Base-by-base conservation (phyloP, 1,139 yeast species). In the Wickerhamomyces sp. region DNA sequence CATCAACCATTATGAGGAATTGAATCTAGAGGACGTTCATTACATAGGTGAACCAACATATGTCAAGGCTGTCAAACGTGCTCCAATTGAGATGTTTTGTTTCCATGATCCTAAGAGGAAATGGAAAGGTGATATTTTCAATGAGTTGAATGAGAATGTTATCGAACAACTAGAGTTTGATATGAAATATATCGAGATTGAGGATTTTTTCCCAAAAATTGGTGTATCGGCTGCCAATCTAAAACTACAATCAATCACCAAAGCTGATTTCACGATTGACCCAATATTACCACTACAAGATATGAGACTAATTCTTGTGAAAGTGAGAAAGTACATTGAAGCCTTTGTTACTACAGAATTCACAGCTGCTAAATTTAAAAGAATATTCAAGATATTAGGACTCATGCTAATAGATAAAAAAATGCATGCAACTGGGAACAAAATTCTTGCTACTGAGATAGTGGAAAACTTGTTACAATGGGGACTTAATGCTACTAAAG, bases 361-460 rank as follows among this genome's bases (percentile, higher is more conserved):
- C 34, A 14, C 31, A 4, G 14, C 26, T 1, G 33, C 29, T 0
- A 31, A 35, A 7, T 52, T 48, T 35, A 14, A 30, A 2, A n/a
- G 11, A 5, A 32, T 51, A 13, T 42, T 53, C 2, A 37, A 39
- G 26, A 31, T 45, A 1, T 4, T 53, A 10, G 58, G 57, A 2
- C 40, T 45, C 15, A 10, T 50, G 3, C 48, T 55, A 42, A 50
- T 55, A 43, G 60, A 56, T 36, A 42, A 42, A 9, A 42, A 53
- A 31, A 49, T 53, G 2, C 36, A 37, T 31, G 26, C 42, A 4
- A 30, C 11, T 33, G 43, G 41, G 6, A 27, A 36, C 4, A 37
- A 36, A 4, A 14, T 6, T 4, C 1, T 33, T 7, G 27, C 45
- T 1, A 43, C 42, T 5, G 6, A n/a, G 2, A 23, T 47, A 3